A percentile compares a stretch with the other conserved stretches of the same genome.
These are phyloP conservation scores for Chrysoporthe austroafricana DNA, from an alignment of 2,329 filamentous ascomycete species.

Conservation along the genomic window DNA sequence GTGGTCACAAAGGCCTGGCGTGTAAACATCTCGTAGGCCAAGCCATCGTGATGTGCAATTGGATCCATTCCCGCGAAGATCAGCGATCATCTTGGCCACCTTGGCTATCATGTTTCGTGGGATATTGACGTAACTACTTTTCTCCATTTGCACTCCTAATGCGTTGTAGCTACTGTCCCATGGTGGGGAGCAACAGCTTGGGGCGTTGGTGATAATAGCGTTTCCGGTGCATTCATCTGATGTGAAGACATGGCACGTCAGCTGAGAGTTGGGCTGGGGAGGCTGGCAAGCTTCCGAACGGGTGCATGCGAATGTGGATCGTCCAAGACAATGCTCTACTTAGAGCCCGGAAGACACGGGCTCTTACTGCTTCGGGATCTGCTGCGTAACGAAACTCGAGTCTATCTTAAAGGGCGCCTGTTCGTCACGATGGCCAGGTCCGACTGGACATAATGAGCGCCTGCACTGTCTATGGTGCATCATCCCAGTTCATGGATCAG, in stretches of 20 bases:
- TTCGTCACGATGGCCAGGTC: background rate
- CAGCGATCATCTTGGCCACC: background rate
- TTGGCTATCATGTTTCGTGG: background rate
- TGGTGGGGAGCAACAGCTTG: background rate
- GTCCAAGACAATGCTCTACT: background rate
- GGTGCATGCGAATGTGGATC: background rate
- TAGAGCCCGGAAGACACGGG: background rate
- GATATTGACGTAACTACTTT: too few relatives aligned
- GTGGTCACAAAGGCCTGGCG: too few relatives aligned
- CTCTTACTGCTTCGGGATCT: background rate
- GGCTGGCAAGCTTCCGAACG: background rate
- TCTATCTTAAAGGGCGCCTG: background rate
- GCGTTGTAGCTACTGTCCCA: too few relatives aligned
- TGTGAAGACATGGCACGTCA: background rate
- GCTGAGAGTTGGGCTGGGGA: background rate
- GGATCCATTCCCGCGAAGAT: background rate
- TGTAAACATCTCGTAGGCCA: background rate
- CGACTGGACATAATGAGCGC: background rate
- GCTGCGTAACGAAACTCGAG: background rate
- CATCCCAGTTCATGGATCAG: background rate
- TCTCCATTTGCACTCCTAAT: background rate
- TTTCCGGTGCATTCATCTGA: background rate
- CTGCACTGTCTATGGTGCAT: background rate
- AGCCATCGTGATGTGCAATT: constrained; percentile 7
- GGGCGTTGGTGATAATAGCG: background rate